A percentile compares a stretch with the other conserved stretches of the same genome.
Conservation (phyloP, 768 basidiomycete genomes). For the Leccinum subgranulosum region DNA sequence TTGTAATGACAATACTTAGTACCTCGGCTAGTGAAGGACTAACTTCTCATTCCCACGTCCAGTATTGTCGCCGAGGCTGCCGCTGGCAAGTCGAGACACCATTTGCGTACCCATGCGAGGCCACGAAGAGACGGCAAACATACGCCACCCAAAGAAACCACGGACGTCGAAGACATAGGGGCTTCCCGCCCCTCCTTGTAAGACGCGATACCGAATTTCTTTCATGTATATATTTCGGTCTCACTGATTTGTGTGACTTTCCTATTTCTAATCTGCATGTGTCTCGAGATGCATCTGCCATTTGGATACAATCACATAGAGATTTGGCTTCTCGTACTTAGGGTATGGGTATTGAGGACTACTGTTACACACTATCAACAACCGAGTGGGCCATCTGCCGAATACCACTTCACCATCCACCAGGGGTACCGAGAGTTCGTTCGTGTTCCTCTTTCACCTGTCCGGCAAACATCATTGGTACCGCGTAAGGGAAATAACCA, state of each 20-base stretch:
- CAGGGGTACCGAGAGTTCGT: slow-evolving; percentile 6
- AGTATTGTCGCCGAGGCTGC: slow-evolving; percentile 90
- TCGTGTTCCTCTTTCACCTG: slow-evolving; percentile 27
- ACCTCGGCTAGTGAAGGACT: neutral
- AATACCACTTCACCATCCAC: slow-evolving; percentile 1
- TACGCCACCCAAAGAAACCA: slow-evolving; percentile 34
- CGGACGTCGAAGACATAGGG: slow-evolving; percentile 22
- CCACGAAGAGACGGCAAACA: slow-evolving; percentile 36
- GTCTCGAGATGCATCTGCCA: slow-evolving; percentile 7
- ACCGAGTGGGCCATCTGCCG: neutral
- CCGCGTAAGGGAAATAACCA: neutral
- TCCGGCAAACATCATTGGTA: neutral
- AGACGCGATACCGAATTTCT: slow-evolving; percentile 8
- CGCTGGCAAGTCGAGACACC: slow-evolving; percentile 62
- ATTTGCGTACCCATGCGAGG: slow-evolving; percentile 28
- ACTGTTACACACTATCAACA: slow-evolving; percentile 15
- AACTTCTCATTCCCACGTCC: slow-evolving; percentile 2
- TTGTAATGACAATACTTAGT: neutral
- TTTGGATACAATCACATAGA: slow-evolving; percentile 15
- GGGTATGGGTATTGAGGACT: slow-evolving; percentile 9
- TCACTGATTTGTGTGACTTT: slow-evolving; percentile 13
- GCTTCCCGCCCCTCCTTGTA: slow-evolving; percentile 11
- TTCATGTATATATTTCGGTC: slow-evolving; percentile 14
- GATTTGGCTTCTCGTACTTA: neutral
- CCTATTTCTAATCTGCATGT: slow-evolving; percentile 21